Base-by-base conservation (phyloP, 176 grass and related monocot species). In the Chrysopogon serrulatus region DNA sequence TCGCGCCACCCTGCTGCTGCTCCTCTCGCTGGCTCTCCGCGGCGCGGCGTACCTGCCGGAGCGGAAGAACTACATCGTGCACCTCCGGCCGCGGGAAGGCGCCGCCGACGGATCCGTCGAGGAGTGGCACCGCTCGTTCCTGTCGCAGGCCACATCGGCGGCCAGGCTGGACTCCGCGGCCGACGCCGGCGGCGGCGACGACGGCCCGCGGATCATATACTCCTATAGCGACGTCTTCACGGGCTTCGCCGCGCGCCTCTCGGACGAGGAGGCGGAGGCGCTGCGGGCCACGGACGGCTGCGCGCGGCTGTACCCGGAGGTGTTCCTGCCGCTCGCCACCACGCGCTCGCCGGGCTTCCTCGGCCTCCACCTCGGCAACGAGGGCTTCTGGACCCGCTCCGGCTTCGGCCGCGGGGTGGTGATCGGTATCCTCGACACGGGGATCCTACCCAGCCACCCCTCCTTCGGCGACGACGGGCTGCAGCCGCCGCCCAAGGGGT, bases 291-390 rank as follows among this genome's bases (percentile, higher is more conserved):
- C 80, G n/a, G 72, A 83, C 4, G 92, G 92, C 7, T 86, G 91
- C 69, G 68, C 75, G 47, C 48, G 87, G 56, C 80, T 90, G 3
- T 92, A 94, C 88, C 92, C 76, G 72, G 92, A 97, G 62, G 79
- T 80, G 77, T 80, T 87, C 72, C 34, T 94, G 23, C 90, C 90
- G 32, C 74, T 95, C 2, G 86, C 88, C 28, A 98, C 92, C 34
- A 98, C 95, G 24, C 90, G 94, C 57, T 93, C 95, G 19, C 95
- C 92, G 49, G 81, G 81, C n/a, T 98, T 98, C 83, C 86, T 98
- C 2, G 95, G 95, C 11, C 81, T 95, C 42, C 90, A 86, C 80
- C 79, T 86, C 10, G 83, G 90, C 0, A 88, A 90, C 33, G 81
- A 83, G 23, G 88, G 86, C 2, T 96, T 90, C 78, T 96, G 94